Percentiles rank a stretch among this genome's conserved stretches.
Conservation (phyloP, 148 eudicot species). For the Hydrangea macrophylla region DNA sequence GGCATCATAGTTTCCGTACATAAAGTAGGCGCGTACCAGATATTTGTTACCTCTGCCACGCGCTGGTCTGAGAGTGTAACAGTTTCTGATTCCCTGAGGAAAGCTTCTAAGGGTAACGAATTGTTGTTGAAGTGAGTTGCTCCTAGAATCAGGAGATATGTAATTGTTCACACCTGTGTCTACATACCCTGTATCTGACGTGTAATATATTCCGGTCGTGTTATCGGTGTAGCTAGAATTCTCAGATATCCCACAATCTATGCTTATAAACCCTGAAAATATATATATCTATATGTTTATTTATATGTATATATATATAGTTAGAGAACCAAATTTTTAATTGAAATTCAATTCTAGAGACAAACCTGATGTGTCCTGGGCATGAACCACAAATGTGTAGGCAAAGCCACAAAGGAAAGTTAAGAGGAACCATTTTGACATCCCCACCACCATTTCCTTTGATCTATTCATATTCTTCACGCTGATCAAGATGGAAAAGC, state of each 20-base stretch:
- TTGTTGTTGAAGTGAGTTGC: background rate
- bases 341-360: background rate
- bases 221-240: slow-evolving; percentile 19
- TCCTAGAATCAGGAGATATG: slow-evolving; percentile 12
- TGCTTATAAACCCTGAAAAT: slow-evolving; percentile 33
- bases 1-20: slow-evolving; percentile 43
- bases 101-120: slow-evolving; percentile 28
- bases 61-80: slow-evolving; percentile 31
- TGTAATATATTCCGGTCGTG: slow-evolving; percentile 21
- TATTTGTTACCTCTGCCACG: slow-evolving; percentile 22
- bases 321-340: too few species aligned
- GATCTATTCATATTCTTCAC: background rate
- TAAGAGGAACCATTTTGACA: background rate
- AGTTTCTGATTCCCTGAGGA: slow-evolving; percentile 35
- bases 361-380: background rate
- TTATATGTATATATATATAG: background rate
- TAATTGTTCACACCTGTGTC: slow-evolving; percentile 19
- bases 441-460: too few species aligned
- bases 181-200: slow-evolving; percentile 20
- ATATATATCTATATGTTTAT: too few species aligned
- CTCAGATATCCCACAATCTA: slow-evolving; percentile 31
- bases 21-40: slow-evolving; percentile 34
- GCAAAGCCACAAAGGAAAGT: background rate
- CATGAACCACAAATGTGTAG: background rate
- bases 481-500: too few species aligned